phyloP scores from a whole-genome alignment of 1,284 basidiomycete species.

The Thelephora terrestris region DNA sequence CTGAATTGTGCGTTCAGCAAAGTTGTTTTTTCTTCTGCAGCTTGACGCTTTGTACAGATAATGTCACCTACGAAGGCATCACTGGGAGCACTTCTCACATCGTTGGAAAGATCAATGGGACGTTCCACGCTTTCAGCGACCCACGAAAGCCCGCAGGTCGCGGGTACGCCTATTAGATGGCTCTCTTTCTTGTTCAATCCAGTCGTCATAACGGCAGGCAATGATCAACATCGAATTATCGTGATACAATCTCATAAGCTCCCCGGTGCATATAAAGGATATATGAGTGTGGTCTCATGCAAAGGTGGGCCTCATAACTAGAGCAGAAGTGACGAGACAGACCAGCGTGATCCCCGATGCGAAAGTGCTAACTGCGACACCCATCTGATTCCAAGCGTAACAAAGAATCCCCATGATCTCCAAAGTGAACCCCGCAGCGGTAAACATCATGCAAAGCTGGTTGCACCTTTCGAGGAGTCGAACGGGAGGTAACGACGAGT shows the following conservation, averaged over 20 bases:
- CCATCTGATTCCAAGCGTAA: conserved; percentile 39
- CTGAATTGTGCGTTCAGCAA: conserved; percentile 8
- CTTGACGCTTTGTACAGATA: conserved; percentile 6
- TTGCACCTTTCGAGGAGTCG: conserved; percentile 41
- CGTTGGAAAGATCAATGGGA: conserved; percentile 10
- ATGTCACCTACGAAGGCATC: conserved; percentile 12
- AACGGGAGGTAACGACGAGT: conserved; percentile 25
- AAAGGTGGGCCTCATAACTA: conserved; percentile 5
- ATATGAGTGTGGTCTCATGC: neutral
- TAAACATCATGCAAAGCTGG: conserved; percentile 35
- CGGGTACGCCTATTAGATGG: neutral
- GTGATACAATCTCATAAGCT: no score
- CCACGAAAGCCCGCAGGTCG: conserved; percentile 15
- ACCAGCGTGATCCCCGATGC: conserved; percentile 29
- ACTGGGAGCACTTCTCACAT: conserved; percentile 12
- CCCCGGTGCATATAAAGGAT: neutral
- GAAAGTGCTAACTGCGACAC: conserved; percentile 32
- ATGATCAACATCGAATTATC: no score
- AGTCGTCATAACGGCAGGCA: no score
- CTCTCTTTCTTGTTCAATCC: neutral
- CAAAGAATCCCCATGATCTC: conserved; percentile 38
- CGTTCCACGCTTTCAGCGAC: conserved; percentile 15
- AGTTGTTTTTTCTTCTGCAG: no score
- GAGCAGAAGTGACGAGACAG: conserved; percentile 23
- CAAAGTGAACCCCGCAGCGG: conserved; percentile 42